phyloP scores from a whole-genome alignment of 1,139 yeast species.

The Candida labiduridarum region DNA sequence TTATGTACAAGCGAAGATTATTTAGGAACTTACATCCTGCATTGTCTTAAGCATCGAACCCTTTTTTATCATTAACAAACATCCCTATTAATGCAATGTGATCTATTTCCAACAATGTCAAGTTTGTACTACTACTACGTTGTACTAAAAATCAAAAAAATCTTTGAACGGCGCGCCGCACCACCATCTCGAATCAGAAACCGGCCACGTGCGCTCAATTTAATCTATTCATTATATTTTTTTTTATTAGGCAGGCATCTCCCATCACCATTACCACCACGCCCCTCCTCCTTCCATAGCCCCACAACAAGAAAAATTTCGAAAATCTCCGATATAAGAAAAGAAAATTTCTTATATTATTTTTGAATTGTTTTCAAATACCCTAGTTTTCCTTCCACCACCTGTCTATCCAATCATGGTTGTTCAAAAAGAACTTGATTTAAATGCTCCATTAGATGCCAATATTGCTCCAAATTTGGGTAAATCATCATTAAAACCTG shows the following conservation, averaged over 20 bases:
- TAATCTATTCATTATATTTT: background rate
- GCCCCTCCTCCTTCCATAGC: background rate
- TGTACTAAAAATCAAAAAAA: no score
- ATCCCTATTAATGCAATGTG: no score
- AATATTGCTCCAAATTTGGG: conserved; percentile 53
- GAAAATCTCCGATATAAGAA: background rate
- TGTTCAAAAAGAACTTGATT: conserved; percentile 48
- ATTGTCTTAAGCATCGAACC: no score
- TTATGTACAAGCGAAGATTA: no score
- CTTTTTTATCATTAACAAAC: no score
- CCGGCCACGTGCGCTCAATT: conserved; percentile 1
- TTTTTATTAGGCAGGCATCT: background rate
- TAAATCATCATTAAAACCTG: conserved; percentile 51
- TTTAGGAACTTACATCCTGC: no score
- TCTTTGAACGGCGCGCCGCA: background rate
- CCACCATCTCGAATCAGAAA: background rate
- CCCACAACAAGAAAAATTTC: conserved; percentile 1
- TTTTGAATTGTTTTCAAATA: no score
- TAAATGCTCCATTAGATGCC: conserved; percentile 55
- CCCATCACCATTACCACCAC: background rate
- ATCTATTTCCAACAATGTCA: no score
- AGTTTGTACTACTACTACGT: no score
- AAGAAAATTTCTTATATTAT: no score
- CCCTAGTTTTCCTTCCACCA: background rate
- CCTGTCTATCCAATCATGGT: conserved; percentile 15